Evolutionary conservation across 2,329 filamentous ascomycete genomes (phyloP), one percentile per base, ranked within the genome.

Genomic region (Clonostachys solani): DNA sequence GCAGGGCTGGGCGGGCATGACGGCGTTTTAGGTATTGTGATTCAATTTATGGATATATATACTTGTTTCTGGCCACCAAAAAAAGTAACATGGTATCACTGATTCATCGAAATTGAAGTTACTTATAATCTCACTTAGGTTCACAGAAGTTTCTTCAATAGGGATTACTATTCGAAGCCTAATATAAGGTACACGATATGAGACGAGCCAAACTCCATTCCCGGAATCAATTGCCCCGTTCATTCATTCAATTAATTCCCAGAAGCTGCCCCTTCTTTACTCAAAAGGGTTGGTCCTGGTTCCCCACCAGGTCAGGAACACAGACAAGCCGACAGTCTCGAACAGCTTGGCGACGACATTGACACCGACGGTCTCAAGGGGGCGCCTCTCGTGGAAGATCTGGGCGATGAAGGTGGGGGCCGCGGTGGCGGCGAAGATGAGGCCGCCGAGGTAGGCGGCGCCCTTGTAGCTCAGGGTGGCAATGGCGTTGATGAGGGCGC

Each of bases 251-350:
- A 29, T 29, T 29, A 29, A 29, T 8, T 29, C 23, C 23, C 10
- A 29, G 23, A 10, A 29, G 9, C 3, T 29, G 9, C 6, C 9
- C 9, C 23, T 36, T 10, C 6, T 62, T 78, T 87, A 92, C 64
- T 91, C 83, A 70, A 96, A 95, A 51, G 90, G 90, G 77, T 91
- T 92, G 73, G 90, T 94, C 65, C 88, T 86, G 62, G 92, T 96
- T 62, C 92, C 92, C 92, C 92, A 97, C 87, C 89, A 97, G 65
- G 90, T 96, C 60, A 97, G 78, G 81, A 97, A 90, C 62, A 96
- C 67, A 53, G 87, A 91, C 49, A 97, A 81, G 54, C 92, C 94
- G 50, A 97, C 82, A 4, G 94, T 96, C 82, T 97, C 94, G 58
- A 96, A 81, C 58, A 94, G 74, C 72, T 94, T 92, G 63, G 89